Base-by-base conservation (phyloP, 1,284 basidiomycete species). In the Ceraceosorus bombacis region DNA sequence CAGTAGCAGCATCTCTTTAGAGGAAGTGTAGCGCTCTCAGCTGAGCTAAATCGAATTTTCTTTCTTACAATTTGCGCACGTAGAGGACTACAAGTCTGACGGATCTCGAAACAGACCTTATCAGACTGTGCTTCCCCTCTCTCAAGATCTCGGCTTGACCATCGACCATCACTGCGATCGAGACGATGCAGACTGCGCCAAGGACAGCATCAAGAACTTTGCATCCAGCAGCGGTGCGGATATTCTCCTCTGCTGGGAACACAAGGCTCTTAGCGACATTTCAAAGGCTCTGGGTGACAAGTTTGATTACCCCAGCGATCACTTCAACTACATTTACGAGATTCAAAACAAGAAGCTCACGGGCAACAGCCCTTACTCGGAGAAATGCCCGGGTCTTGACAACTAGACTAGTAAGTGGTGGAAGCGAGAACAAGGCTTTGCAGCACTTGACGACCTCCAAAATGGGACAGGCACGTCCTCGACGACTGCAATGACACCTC, bases 111-210 rank as follows among this genome's bases (percentile, higher is more conserved):
- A 61, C 41, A 61, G 78, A 2, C 77, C 78, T 5, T 71, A 67
- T 61, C 60, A 68, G 41, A 78, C 78, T 9, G 78, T 78, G 50
- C 65, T 68, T 56, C 69, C 71, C 2, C 65, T 79, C 13, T 76
- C 75, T 1, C 49, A 70, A 6, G 62, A 68, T 46, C 66, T 78
- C 8, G 73, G 72, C 6, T 54, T 79, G 15, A 59, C 49, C 6
- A 68, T 79, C 49, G 70, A 78, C 61, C 68, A 71, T 17, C 60
- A 64, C 40, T 79, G 74, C 62, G 68, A 77, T 37, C 65, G 70
- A 37, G 70, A 76, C 48, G 77, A 78, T 41, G 51, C 65, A 9
- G 55, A 65, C 49, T 77, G 77, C 58, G 77, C 73, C 1, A 53
- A 58, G 8, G 43, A 58, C 9, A 58, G 65, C 40, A 67, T 78